Conservation (phyloP, 23 red algal genomes). For the Gracilaria domingensis region DNA sequence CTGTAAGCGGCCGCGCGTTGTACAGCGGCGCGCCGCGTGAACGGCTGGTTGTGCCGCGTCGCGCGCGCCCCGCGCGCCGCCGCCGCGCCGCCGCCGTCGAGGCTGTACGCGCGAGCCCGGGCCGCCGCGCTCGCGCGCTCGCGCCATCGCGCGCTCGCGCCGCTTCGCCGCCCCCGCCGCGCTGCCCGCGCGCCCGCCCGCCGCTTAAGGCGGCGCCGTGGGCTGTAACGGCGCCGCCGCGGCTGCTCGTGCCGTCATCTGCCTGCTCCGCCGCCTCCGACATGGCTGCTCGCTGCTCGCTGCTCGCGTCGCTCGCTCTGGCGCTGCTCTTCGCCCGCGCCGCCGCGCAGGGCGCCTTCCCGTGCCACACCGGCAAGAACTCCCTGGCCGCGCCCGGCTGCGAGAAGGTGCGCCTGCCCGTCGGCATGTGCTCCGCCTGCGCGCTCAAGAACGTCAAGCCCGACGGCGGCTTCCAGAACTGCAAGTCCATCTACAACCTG, state of each 20-base stretch:
- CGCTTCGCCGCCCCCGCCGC: no score
- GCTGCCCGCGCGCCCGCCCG: no score
- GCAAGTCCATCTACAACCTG: constrained; percentile 57
- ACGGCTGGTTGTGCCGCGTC: no score
- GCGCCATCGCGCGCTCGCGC: no score
- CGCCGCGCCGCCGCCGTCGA: no score
- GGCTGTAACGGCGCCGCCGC: no score
- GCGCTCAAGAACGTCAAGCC: background rate
- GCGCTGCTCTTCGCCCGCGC: background rate
- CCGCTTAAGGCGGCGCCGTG: no score
- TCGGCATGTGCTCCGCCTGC: constrained; percentile 36
- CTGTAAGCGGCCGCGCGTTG: no score
- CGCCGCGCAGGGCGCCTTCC: constrained; percentile 28
- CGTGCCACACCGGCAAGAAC: constrained; percentile 27
- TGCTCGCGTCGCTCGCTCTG: background rate
- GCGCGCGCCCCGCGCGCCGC: background rate
- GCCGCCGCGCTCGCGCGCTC: no score
- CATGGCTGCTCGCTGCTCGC: background rate
- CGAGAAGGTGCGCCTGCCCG: constrained; percentile 37
- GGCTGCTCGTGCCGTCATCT: no score
- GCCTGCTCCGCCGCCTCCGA: background rate
- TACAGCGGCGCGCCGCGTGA: no score
- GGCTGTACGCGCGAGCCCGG: background rate
- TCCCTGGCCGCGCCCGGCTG: background rate
- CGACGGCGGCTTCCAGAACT: constrained; percentile 56